These are phyloP conservation scores for Lachancea thermotolerans DNA, from an alignment of 805 yeast species.

Conservation along the genomic window DNA sequence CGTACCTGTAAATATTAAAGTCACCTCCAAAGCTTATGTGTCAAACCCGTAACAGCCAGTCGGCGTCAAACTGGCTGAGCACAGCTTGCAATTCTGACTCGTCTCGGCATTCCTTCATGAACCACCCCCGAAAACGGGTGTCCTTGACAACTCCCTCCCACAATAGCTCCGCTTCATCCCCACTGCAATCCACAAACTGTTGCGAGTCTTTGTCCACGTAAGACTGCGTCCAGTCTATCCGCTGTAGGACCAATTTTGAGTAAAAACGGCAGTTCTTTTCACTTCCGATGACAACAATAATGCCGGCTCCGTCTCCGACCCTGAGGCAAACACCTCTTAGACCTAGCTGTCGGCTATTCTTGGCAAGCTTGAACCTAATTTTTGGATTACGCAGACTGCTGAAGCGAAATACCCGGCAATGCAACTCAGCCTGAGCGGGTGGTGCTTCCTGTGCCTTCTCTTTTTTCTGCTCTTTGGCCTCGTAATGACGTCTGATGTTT, in stretches of 20 bases:
- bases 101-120: constrained; percentile 45
- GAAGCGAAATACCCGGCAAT: constrained; percentile 50
- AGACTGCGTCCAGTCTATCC: constrained; percentile 66
- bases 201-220: constrained; percentile 32
- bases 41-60: not conserved
- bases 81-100: constrained; percentile 46
- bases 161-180: constrained; percentile 42
- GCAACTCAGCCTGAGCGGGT: not conserved
- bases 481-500: constrained; percentile 51
- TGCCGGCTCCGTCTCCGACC: constrained; percentile 37
- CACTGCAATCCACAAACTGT: constrained; percentile 33
- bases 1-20: not conserved
- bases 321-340: constrained; percentile 57
- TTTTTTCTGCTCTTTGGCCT: constrained; percentile 16
- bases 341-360: constrained; percentile 67
- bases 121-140: constrained; percentile 61
- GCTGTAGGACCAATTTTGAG: constrained; percentile 48
- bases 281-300: constrained; percentile 74
- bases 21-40: not conserved
- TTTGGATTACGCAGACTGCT: constrained; percentile 52
- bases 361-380: constrained; percentile 67
- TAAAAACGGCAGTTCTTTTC: constrained; percentile 54
- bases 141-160: constrained; percentile 68
- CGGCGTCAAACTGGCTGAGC: constrained; percentile 46
- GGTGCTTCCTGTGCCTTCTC: constrained; percentile 2